These are phyloP conservation scores for Ogataea glucozyma DNA, from an alignment of 805 yeast genomes.

Conservation along the genomic window DNA sequence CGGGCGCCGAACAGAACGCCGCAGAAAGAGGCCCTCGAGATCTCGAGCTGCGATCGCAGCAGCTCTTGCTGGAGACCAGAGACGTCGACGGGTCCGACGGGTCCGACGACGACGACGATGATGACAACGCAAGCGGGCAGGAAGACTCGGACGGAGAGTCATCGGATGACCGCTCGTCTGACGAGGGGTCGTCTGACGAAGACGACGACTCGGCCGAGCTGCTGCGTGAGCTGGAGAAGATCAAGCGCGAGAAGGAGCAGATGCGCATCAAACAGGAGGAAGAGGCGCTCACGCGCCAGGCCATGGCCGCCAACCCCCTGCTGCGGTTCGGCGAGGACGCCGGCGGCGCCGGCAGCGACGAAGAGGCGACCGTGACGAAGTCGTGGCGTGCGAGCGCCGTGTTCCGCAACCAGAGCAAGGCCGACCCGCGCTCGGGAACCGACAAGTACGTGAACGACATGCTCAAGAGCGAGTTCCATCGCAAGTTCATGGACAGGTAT, in stretches of 20 bases:
- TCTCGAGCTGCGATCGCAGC: conserved; percentile 17
- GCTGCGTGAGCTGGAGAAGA: conserved; percentile 40
- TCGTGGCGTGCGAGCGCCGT: conserved; percentile 41
- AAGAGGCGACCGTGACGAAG: conserved; percentile 15
- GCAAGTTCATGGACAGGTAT: conserved; percentile 42
- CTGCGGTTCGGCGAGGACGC: conserved; percentile 15
- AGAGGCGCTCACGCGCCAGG: conserved; percentile 24
- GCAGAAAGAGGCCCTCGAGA: too few relatives aligned
- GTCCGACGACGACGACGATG: conserved; percentile 26
- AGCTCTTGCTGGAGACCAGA: conserved; percentile 19
- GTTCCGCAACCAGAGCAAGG: conserved; percentile 27
- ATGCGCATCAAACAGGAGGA: conserved; percentile 30
- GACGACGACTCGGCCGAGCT: conserved; percentile 57
- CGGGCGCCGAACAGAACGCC: conserved; percentile 32
- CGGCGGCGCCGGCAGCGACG: conserved; percentile 13
- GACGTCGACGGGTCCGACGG: conserved; percentile 29
- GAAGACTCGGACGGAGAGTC: conserved; percentile 9
- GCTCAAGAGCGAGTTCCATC: conserved; percentile 43
- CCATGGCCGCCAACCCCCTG: conserved; percentile 31
- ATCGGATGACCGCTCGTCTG: conserved; percentile 6
- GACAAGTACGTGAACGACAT: conserved; percentile 32
- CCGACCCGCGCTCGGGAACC: conserved; percentile 19
- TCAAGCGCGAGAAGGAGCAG: conserved; percentile 38
- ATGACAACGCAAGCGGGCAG: conserved; percentile 11
- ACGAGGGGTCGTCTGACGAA: conserved; percentile 28